phyloP scores from a whole-genome alignment of 148 eudicot genomes.

The Rhododendron henanense region DNA sequence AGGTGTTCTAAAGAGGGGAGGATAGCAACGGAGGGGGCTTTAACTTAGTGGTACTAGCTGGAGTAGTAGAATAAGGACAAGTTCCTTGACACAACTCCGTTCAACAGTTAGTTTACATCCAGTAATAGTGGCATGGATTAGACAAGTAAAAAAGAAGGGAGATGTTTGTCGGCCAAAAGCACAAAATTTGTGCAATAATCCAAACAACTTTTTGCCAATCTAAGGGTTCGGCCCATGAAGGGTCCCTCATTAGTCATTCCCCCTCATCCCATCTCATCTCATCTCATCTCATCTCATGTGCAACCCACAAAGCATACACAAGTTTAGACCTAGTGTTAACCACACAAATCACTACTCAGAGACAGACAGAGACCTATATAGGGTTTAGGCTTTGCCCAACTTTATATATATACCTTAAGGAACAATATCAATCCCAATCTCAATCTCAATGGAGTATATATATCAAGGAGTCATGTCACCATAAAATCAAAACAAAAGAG shows the following conservation, averaged over 20 bases:
- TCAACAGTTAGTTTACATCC: not conserved
- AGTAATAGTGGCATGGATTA: conserved; percentile 13
- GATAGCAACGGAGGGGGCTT: too few relatives aligned
- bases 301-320: conserved; percentile 20
- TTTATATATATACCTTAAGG: not conserved
- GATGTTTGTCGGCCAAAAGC: conserved; percentile 21
- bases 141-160: conserved; percentile 14
- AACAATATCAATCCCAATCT: not conserved
- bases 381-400: not conserved
- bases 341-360: conserved; percentile 1
- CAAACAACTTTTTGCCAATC: conserved; percentile 4
- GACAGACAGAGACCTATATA: too few relatives aligned
- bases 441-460: not conserved
- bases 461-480: conserved; percentile 12
- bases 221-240: conserved; percentile 20
- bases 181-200: conserved; percentile 19
- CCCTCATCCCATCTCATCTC: not conserved
- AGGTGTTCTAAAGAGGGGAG: too few relatives aligned
- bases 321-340: not conserved
- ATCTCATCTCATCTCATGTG: not conserved
- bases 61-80: not conserved
- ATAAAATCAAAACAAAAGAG: not conserved
- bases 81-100: not conserved
- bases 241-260: conserved; percentile 26
- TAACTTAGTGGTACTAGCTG: not conserved